These are phyloP conservation scores for Venturia oleaginea DNA, from an alignment of 2,329 filamentous ascomycete species.

Conservation along the genomic window DNA sequence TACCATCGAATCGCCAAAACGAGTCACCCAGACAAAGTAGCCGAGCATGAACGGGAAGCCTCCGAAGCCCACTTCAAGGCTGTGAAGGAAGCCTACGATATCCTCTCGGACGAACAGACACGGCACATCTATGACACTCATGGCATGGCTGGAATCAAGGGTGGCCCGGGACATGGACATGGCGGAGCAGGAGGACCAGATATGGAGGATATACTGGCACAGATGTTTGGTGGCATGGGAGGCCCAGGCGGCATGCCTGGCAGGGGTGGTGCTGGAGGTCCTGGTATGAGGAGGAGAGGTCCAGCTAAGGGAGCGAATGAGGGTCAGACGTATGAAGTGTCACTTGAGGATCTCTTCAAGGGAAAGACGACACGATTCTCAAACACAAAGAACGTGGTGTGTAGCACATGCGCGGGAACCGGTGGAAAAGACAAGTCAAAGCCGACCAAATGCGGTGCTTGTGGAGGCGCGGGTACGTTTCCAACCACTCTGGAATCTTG, in stretches of 20 bases:
- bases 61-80: constrained; percentile 90
- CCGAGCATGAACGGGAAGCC: constrained; percentile 72
- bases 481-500: neutral
- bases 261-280: constrained; percentile 44
- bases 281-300: constrained; percentile 32
- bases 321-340: constrained; percentile 84
- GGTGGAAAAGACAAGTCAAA: constrained; percentile 91
- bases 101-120: constrained; percentile 92
- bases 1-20: constrained; percentile 52
- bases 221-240: constrained; percentile 76
- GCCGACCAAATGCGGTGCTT: constrained; percentile 71
- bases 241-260: constrained; percentile 50
- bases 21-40: constrained; percentile 92
- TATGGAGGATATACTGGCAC: constrained; percentile 82
- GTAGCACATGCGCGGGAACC: constrained; percentile 74
- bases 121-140: constrained; percentile 85
- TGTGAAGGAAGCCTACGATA: constrained; percentile 92
- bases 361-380: constrained; percentile 97
- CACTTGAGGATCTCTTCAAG: constrained; percentile 92
- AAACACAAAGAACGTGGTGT: constrained; percentile 89
- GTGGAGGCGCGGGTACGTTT: constrained; percentile 60
- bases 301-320: constrained; percentile 71
- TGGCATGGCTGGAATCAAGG: constrained; percentile 92
- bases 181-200: constrained; percentile 59
- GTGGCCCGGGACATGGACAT: constrained; percentile 54